These are phyloP conservation scores for Tuber calosporum DNA, from an alignment of 495 filamentous ascomycete genomes.

Conservation along the genomic window DNA sequence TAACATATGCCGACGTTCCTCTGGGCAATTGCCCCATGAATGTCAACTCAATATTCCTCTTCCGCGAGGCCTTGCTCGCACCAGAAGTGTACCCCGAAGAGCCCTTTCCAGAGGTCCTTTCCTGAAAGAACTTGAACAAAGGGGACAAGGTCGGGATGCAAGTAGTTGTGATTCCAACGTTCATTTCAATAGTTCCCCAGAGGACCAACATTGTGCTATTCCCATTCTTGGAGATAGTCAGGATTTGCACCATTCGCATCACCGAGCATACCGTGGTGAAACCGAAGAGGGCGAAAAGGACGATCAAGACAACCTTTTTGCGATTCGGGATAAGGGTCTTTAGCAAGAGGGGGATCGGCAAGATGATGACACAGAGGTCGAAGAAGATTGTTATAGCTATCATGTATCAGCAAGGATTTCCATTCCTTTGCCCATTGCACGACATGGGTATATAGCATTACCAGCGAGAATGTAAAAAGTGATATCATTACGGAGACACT, in stretches of 20 bases:
- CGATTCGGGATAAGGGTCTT: constrained; percentile 48
- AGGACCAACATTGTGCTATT: constrained; percentile 55
- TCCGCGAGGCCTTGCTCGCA: constrained; percentile 13
- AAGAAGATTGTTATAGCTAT: constrained; percentile 49
- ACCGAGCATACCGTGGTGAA: constrained; percentile 56
- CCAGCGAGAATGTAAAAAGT: constrained; percentile 51
- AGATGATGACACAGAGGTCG: constrained; percentile 50
- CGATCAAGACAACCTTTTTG: constrained; percentile 51
- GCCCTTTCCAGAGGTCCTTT: constrained; percentile 18
- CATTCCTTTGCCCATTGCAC: not conserved
- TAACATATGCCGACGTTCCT: constrained; percentile 26
- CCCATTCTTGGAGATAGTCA: constrained; percentile 50
- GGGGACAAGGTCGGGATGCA: constrained; percentile 33
- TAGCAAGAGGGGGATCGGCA: constrained; percentile 52
- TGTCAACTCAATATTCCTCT: constrained; percentile 23
- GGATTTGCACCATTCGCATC: constrained; percentile 52
- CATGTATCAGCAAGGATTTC: not conserved
- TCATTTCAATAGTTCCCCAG: constrained; percentile 56
- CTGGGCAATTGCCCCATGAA: constrained; percentile 22
- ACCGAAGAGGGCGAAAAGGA: constrained; percentile 53
- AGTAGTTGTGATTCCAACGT: constrained; percentile 46
- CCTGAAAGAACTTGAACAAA: constrained; percentile 32
- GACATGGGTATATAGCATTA: not conserved
- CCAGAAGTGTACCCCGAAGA: constrained; percentile 23
- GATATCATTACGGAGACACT: constrained; percentile 49